Conservation (phyloP, 305 asterid genomes). For the Fraxinus paxiana region DNA sequence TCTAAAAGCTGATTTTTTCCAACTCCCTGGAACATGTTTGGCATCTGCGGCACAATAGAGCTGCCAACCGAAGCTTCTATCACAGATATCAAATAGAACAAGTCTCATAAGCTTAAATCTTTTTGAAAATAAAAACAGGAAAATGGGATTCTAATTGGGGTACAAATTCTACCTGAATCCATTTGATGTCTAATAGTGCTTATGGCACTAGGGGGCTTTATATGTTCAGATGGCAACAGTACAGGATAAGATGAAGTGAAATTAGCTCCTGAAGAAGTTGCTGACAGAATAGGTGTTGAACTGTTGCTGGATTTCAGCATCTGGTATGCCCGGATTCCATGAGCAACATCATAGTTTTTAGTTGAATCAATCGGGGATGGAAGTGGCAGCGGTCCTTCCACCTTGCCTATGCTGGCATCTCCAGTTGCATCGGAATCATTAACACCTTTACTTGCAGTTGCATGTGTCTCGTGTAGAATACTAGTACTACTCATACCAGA, state of each 20-base stretch:
- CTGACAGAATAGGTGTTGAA: conserved; percentile 29
- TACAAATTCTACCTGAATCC: conserved; percentile 45
- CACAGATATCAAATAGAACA: conserved; percentile 26
- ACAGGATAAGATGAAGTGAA: conserved; percentile 54
- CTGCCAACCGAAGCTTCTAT: conserved; percentile 44
- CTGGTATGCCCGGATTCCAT: conserved; percentile 30
- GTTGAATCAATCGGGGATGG: conserved; percentile 27
- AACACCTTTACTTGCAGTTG: conserved; percentile 27
- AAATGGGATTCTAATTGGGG: conserved; percentile 21
- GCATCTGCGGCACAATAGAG: conserved; percentile 32
- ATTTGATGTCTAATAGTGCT: conserved; percentile 43
- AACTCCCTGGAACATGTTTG: conserved; percentile 37
- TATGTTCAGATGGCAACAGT: conserved; percentile 51
- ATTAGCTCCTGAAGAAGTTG: conserved; percentile 40
- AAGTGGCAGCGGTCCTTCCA: conserved; percentile 28
- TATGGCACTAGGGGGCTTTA: conserved; percentile 38
- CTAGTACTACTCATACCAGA: conserved; percentile 36
- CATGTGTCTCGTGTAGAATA: conserved; percentile 31
- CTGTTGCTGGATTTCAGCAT: conserved; percentile 31
- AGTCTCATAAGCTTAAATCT: conserved; percentile 20
- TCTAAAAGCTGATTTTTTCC: conserved; percentile 60
- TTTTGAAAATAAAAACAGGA: conserved; percentile 8
- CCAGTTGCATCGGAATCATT: not conserved
- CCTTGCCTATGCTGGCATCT: conserved; percentile 32
- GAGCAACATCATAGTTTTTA: conserved; percentile 27